Base-by-base conservation (phyloP, 1,284 basidiomycete genomes). In the Cryptococcus deneoformans region DNA sequence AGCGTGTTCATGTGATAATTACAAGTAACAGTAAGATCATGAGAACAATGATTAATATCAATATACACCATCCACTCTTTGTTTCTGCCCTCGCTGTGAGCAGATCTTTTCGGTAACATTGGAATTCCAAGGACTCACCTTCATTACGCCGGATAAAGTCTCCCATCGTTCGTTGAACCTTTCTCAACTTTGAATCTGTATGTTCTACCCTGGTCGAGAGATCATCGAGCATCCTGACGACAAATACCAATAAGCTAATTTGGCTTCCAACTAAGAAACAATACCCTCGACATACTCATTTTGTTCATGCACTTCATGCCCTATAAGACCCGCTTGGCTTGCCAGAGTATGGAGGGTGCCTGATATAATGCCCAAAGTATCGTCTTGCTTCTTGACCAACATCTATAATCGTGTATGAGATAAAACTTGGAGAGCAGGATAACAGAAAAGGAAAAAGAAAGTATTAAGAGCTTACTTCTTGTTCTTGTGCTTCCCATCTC, bases 241-340 rank as follows among this genome's bases (percentile, higher is more conserved):
- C 36, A 6, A 11, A 11, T 5, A 29, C 29, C 0, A 29, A 29
- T 29, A 29, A 29, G 29, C 29, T 4, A 29, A 35, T n/a, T 16
- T 29, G 20, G 37, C 39, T 53, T 16, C 14, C 2, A 16, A 14
- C 5, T 38, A 10, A 39, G 35, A 6, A 14, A 37, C 24, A 29
- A 42, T 40, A 14, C 11, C 24, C 14, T 11, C 8, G 16, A 77
- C 86, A 58, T 63, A 93, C 92, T 90, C 89, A 64, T 87, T 89
- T 65, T 95, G 92, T 72, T 93, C 90, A 5, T 75, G 80, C 47
- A 95, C 89, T 73, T 96, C 92, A 52, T 84, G 85, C 0, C 92
- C 92, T 84, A 96, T 95, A 45, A 95, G 79, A 5, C 88, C 89
- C 0, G 92, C 92, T 77, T 96, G 93, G 62, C 89, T 86, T 0